Evolutionary conservation across 768 basidiomycete genomes (phyloP).

Genomic region (Trametes villosa): DNA sequence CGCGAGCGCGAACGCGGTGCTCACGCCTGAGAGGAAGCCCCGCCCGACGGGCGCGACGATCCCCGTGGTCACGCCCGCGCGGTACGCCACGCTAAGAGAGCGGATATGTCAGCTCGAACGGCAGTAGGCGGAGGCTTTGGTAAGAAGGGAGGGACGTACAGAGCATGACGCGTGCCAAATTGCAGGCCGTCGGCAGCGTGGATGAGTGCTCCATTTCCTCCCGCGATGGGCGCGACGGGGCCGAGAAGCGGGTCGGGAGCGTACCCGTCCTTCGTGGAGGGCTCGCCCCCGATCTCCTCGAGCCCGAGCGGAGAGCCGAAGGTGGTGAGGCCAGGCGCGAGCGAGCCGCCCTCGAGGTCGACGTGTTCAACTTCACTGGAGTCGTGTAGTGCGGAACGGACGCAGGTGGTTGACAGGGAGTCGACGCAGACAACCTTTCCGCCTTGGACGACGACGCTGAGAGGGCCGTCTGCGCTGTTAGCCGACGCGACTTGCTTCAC

Average conservation of each 20-base stretch:
- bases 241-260: slow-evolving; percentile 52
- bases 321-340: slow-evolving; percentile 64
- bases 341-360: slow-evolving; percentile 68
- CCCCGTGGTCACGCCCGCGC: slow-evolving; percentile 71
- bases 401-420: slow-evolving; percentile 28
- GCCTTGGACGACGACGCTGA: slow-evolving; percentile 53
- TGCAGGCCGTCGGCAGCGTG: slow-evolving; percentile 75
- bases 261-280: slow-evolving; percentile 57
- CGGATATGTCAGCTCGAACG: not conserved
- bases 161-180: slow-evolving; percentile 61
- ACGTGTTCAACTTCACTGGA: slow-evolving; percentile 39
- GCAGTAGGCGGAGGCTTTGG: not conserved
- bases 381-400: not conserved
- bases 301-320: slow-evolving; percentile 70
- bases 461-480: slow-evolving; percentile 24
- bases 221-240: slow-evolving; percentile 41
- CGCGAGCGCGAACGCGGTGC: slow-evolving; percentile 62
- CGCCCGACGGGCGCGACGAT: slow-evolving; percentile 59
- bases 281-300: slow-evolving; percentile 67
- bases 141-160: slow-evolving; percentile 42
- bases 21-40: slow-evolving; percentile 67
- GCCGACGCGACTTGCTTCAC: slow-evolving; percentile 39
- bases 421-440: slow-evolving; percentile 64
- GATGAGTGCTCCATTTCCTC: slow-evolving; percentile 44
- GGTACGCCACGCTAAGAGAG: slow-evolving; percentile 66